phyloP scores from a whole-genome alignment of 257 asterid species.

The Solanum sejunctum region DNA sequence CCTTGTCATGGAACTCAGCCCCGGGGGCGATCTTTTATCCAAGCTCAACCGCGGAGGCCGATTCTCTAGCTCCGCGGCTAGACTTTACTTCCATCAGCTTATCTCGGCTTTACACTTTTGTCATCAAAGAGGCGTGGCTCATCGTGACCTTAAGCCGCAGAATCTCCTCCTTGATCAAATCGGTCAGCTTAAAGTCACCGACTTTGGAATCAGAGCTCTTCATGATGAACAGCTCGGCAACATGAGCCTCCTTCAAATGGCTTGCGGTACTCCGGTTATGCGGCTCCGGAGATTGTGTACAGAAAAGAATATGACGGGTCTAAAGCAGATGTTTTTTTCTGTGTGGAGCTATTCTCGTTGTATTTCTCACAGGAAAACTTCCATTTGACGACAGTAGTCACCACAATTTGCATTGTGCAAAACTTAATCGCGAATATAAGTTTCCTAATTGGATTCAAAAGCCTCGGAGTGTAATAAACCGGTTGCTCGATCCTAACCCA shows the following conservation, averaged over 20 bases:
- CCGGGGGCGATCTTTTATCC: constrained; percentile 60
- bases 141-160: constrained; percentile 86
- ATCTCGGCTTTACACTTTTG: constrained; percentile 69
- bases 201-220: constrained; percentile 76
- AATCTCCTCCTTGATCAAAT: constrained; percentile 57
- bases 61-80: constrained; percentile 40
- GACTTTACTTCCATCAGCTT: constrained; percentile 48
- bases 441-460: constrained; percentile 61
- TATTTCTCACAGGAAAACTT: constrained; percentile 43
- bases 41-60: constrained; percentile 43
- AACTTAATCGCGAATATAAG: constrained; percentile 32
- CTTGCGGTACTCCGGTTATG: constrained; percentile 89
- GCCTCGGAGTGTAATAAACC: constrained; percentile 29
- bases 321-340: constrained; percentile 84
- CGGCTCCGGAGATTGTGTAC: constrained; percentile 71
- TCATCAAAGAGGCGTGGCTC: constrained; percentile 63
- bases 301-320: constrained; percentile 66
- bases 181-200: constrained; percentile 50
- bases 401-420: constrained; percentile 54
- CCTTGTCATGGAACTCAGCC: constrained; percentile 80
- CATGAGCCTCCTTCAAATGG: constrained; percentile 42
- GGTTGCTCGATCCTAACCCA: constrained; percentile 71
- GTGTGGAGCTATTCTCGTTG: constrained; percentile 63
- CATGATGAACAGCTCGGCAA: constrained; percentile 38
- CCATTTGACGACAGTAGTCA: constrained; percentile 64